These are phyloP conservation scores for Plantago ovata DNA, from an alignment of 257 asterid species.

Conservation along the genomic window DNA sequence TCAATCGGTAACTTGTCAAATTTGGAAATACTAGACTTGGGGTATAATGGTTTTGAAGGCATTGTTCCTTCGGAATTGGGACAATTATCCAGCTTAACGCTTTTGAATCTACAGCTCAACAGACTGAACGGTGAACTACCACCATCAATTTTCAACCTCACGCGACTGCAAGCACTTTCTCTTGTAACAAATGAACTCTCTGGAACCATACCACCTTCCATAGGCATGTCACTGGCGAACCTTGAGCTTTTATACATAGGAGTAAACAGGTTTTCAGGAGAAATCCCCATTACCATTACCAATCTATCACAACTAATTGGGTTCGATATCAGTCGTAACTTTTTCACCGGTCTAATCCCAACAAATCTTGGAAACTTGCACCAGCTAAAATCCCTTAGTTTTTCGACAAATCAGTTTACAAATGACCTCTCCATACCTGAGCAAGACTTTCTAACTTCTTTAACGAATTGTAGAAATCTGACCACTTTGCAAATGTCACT, in stretches of 20 bases:
- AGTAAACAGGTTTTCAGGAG: conserved; percentile 14
- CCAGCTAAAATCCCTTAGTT: background rate
- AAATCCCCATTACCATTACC: conserved; percentile 20
- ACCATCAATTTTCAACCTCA: conserved; percentile 22
- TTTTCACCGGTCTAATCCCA: conserved; percentile 23
- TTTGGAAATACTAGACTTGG: background rate
- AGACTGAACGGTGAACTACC: conserved; percentile 18
- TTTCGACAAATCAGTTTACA: background rate
- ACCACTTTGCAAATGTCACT: background rate
- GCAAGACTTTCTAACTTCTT: conserved; percentile 16
- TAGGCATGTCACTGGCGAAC: conserved; percentile 16
- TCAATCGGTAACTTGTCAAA: conserved; percentile 20
- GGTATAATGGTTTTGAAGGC: conserved; percentile 3
- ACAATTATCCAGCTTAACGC: background rate
- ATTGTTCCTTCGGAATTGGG: conserved; percentile 20
- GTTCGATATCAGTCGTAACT: conserved; percentile 1
- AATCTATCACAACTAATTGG: conserved; percentile 16
- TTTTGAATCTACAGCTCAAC: background rate
- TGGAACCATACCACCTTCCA: conserved; percentile 22
- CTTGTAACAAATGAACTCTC: background rate
- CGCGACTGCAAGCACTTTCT: conserved; percentile 2
- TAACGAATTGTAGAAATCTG: conserved; percentile 14
- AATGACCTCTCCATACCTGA: conserved; percentile 13
- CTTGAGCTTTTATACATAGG: conserved; percentile 5
- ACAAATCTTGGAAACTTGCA: conserved; percentile 15